Base-by-base conservation (phyloP, 345 rosid genomes). In the Eucalyptus curtisii region DNA sequence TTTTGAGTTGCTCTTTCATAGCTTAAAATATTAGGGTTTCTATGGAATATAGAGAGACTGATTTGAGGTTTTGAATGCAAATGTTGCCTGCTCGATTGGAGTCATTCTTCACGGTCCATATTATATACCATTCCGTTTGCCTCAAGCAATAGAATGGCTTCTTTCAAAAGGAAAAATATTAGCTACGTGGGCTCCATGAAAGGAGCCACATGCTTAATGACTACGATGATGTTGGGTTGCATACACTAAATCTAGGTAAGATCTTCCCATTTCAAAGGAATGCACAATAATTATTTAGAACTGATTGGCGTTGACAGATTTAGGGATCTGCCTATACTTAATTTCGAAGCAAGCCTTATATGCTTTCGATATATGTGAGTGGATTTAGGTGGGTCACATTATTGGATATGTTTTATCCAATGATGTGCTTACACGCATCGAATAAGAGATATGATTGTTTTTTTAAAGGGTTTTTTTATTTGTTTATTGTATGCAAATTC, bases 291-390 rank as follows among this genome's bases (percentile, higher is more conserved):
- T n/a, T 66, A 37, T 8, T 31, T 66, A 31, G 22, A n/a, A 37
- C 1, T 7, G 22, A 15, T 15, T 31, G 79, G 40, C 31, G 40
- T 66, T 66, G 7, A 66, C 22, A 9, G 2, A 66, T 3, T 22
- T 66, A 15, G 33, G 40, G 33, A 66, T 15, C 17, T 0, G 1
- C 5, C 33, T 13, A 7, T 30, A 30, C 1, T 2, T 61, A 30
- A 61, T 31, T 30, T 61, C 17, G 16, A 61, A 61, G 71, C 71
- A 61, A 61, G 71, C 71, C 9, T 61, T 30, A n/a, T 31, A 13
- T 13, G 3, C 10, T 30, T 14, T 30, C 5, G 10, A 4, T 66
- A 10, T 37, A 31, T 66, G 22, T 66, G 40, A 31, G 40, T 19
- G 3, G 40, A 66, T 66, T 52, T 1, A 0, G 11, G 79, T 31